These are phyloP conservation scores for Acidiella bohemica DNA, from an alignment of 495 filamentous ascomycete genomes.

Conservation along the genomic window DNA sequence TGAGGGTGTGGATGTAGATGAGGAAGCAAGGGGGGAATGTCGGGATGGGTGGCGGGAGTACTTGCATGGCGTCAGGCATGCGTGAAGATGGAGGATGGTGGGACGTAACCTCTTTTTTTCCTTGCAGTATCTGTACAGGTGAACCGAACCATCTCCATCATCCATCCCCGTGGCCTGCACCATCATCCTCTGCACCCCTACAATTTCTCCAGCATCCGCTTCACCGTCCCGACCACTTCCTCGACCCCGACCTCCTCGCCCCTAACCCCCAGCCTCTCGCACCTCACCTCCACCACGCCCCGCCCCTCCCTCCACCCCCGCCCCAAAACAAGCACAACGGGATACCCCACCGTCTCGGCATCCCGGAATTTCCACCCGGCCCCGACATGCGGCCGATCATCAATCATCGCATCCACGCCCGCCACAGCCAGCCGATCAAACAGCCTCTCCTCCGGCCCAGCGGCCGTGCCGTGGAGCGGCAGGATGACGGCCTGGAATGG, in stretches of 20 bases:
- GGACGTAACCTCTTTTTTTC: too few relatives aligned
- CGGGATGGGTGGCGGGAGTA: too few relatives aligned
- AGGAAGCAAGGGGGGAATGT: too few relatives aligned
- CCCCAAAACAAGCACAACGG: slow-evolving; percentile 66
- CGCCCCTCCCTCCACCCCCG: slow-evolving; percentile 55
- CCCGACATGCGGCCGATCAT: slow-evolving; percentile 52
- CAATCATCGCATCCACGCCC: slow-evolving; percentile 50
- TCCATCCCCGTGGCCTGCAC: too few relatives aligned
- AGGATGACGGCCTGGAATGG: slow-evolving; percentile 71
- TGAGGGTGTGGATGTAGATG: slow-evolving; percentile 66
- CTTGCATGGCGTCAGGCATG: too few relatives aligned
- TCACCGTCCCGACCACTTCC: slow-evolving; percentile 3
- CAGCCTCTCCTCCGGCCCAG: slow-evolving; percentile 37
- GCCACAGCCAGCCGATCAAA: slow-evolving; percentile 35
- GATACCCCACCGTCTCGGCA: slow-evolving; percentile 80
- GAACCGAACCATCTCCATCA: too few relatives aligned
- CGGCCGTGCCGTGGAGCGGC: slow-evolving; percentile 32
- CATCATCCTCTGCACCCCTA: too few relatives aligned
- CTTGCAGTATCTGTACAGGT: too few relatives aligned
- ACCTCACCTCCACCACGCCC: slow-evolving; percentile 60
- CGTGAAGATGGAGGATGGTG: too few relatives aligned
- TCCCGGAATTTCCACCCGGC: slow-evolving; percentile 77
- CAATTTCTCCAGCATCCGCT: too few relatives aligned
- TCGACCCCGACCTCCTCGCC: slow-evolving; percentile 4
- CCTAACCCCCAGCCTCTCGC: slow-evolving; percentile 40